Conservation (phyloP, 2,329 filamentous ascomycete species). For the Fusarium xyrophilum region DNA sequence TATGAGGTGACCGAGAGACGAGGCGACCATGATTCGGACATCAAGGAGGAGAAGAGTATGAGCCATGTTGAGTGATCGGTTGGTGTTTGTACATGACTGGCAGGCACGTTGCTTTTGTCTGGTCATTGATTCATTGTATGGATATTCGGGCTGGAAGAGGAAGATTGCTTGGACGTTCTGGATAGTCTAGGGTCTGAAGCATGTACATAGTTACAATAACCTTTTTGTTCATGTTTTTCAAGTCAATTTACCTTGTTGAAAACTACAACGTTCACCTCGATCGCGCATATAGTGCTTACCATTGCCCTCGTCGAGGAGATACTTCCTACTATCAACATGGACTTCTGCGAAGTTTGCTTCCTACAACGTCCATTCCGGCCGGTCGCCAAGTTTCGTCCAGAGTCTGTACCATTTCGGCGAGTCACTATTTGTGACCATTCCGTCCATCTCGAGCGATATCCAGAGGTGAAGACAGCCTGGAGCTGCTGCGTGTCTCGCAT, state of each 20-base stretch:
- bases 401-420: rapidly evolving
- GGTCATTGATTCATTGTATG: too few species aligned
- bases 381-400: background rate
- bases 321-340: rapidly evolving
- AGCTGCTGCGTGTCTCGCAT: background rate
- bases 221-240: background rate
- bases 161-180: background rate
- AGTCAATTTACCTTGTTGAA: background rate
- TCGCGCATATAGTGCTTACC: background rate
- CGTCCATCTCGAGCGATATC: background rate
- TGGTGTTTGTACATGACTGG: background rate
- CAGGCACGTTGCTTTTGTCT: background rate
- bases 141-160: rapidly evolving
- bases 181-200: too few species aligned
- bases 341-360: rapidly evolving
- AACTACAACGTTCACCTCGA: rapidly evolving
- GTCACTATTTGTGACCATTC: rapidly evolving
- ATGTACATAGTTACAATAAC: background rate
- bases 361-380: rapidly evolving
- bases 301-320: background rate
- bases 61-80: background rate
- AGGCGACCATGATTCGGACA: background rate
- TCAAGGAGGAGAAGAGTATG: background rate
- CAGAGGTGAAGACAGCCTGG: rapidly evolving
- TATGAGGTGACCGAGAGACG: background rate